phyloP scores from a whole-genome alignment of 352 stramenopile species.

The Phytophthora agathidicida region DNA sequence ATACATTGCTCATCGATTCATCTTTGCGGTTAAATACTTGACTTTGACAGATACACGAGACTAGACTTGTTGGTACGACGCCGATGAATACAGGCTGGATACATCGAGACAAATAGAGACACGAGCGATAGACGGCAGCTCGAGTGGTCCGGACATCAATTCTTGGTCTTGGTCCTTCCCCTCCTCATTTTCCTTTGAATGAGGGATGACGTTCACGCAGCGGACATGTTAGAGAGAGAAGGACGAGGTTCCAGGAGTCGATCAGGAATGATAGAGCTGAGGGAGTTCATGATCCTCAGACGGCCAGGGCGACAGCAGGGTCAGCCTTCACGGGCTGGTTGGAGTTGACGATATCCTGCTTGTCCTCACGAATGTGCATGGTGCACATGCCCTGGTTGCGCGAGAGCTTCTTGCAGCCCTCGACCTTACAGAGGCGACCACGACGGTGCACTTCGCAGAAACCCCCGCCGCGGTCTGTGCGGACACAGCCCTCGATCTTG shows the following conservation, averaged over 20 bases:
- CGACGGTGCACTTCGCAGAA: constrained; percentile 89
- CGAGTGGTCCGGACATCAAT: constrained; percentile 6
- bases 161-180: constrained; percentile 24
- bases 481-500: constrained; percentile 84
- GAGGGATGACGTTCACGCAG: constrained; percentile 30
- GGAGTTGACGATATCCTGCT: constrained; percentile 47
- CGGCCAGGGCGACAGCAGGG: constrained; percentile 7
- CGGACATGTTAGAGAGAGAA: constrained; percentile 32
- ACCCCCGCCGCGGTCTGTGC: constrained; percentile 80
- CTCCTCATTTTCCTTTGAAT: constrained; percentile 46
- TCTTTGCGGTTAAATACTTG: constrained; percentile 30
- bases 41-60: constrained; percentile 25
- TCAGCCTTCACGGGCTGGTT: constrained; percentile 1
- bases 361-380: constrained; percentile 89
- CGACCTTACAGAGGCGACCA: constrained; percentile 80
- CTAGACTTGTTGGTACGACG: constrained; percentile 31
- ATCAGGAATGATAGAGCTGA: background rate
- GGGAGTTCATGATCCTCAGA: constrained; percentile 6
- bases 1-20: constrained; percentile 26
- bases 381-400: constrained; percentile 90
- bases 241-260: constrained; percentile 8
- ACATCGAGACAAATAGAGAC: constrained; percentile 39
- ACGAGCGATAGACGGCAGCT: constrained; percentile 17
- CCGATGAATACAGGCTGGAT: constrained; percentile 29
- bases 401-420: constrained; percentile 89